phyloP scores from a whole-genome alignment of 345 rosid species.

The Euphorbia lathyris region DNA sequence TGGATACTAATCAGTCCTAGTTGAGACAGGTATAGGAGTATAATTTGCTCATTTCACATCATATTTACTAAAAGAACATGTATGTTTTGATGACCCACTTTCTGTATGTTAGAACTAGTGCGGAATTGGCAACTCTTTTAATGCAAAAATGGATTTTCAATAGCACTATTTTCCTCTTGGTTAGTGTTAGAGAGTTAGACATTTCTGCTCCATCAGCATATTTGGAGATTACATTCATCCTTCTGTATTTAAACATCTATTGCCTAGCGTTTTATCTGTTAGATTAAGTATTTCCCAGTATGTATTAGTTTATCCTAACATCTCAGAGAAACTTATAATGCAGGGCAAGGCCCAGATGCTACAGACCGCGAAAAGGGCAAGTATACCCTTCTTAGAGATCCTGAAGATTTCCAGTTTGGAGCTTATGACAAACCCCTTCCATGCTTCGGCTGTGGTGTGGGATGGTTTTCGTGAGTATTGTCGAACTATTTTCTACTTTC shows the following conservation, averaged over 20 bases:
- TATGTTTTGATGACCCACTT: neutral
- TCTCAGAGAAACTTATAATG: slow-evolving; percentile 28
- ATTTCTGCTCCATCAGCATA: neutral
- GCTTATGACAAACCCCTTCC: slow-evolving; percentile 84
- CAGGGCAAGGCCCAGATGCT: slow-evolving; percentile 44
- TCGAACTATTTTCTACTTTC: slow-evolving; percentile 1
- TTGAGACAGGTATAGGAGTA: neutral
- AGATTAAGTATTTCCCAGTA: neutral
- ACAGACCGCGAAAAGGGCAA: slow-evolving; percentile 53
- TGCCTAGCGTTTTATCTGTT: neutral
- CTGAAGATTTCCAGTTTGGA: slow-evolving; percentile 57
- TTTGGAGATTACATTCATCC: neutral
- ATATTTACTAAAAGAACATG: neutral
- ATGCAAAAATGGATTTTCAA: neutral
- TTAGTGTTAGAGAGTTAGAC: neutral
- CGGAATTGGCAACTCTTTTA: neutral
- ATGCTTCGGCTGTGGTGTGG: slow-evolving; percentile 93
- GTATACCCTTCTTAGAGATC: slow-evolving; percentile 62
- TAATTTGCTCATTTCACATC: slow-evolving; percentile 2
- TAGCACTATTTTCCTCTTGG: neutral
- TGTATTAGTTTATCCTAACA: slow-evolving; percentile 5
- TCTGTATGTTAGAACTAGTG: neutral
- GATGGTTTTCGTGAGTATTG: slow-evolving; percentile 93
- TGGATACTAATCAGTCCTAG: neutral
- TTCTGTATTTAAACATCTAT: neutral